Evolutionary conservation across 2,329 filamentous ascomycete species (phyloP), one percentile per base, ranked within the genome.

Genomic region (Trichophyton schoenleinii): DNA sequence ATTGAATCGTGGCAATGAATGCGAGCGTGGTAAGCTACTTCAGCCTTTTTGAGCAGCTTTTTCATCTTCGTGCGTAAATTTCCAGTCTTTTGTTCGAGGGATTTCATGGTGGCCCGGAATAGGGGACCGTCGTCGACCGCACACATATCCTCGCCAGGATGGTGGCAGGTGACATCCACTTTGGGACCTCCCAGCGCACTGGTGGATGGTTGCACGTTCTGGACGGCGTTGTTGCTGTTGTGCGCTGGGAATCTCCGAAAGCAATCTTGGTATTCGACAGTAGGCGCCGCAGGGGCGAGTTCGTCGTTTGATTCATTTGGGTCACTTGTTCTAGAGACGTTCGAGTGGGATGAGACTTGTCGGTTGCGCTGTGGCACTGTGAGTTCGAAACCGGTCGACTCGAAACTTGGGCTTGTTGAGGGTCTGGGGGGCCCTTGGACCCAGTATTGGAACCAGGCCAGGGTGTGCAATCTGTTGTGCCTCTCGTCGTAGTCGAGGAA

Each of bases 401-500:
- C 86, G 22, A 87, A 84, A 66, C 78, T 84, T 3, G 87, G 87
- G 60, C 73, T 75, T 22, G 41, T 59, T 3, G 70, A 70, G n/a
- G 70, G 63, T 1, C 63, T 53, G 11, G 57, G n/a, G 3, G 44
- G 38, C 41, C 88, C 92, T 68, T 92, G 83, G 62, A 97, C 91
- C 87, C 90, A 99, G 72, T 96, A 97, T 3, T 89, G 91, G 75
- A 99, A 97, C 71, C 86, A 91, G 13, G 89, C 91, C 60, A 99
- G 81, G 3, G 91, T 92, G 67, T 95, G 85, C 63, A 99, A 77
- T 65, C 87, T 84, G 75, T 99, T 94, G 38, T 91, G 90, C 67
- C 92, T 85, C 70, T 94, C 88, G 74, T 99, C 91, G 71, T 99
- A 99, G 74, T 99, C 94, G 67, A 97, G 87, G 75, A 99, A 96